Evolutionary conservation across 1,139 yeast species (phyloP).

Genomic region (Blastobotrys apis): DNA sequence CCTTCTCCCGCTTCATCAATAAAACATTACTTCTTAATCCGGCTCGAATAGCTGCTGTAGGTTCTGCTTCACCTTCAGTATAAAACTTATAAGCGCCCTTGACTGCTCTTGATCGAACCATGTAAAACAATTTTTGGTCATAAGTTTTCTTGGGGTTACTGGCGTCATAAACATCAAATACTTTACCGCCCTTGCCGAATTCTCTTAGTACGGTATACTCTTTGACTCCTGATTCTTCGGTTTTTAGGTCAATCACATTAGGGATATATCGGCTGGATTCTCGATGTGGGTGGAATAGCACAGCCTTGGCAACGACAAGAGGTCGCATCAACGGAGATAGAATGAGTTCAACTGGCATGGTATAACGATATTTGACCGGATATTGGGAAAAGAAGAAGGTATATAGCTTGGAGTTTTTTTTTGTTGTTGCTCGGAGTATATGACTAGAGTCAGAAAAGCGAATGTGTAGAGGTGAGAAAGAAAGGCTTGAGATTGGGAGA

Average conservation of each 20-base stretch:
- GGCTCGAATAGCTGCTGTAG: slow-evolving; percentile 56
- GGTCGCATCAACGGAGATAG: slow-evolving; percentile 60
- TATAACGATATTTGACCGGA: no score
- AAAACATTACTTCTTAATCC: slow-evolving; percentile 56
- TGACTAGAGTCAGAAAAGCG: no score
- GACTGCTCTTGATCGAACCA: slow-evolving; percentile 56
- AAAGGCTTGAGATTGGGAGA: no score
- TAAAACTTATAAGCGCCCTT: slow-evolving; percentile 61
- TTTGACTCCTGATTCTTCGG: slow-evolving; percentile 33
- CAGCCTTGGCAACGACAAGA: slow-evolving; percentile 50
- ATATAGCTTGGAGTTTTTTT: no score
- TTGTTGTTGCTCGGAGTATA: no score
- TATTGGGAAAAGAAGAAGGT: no score
- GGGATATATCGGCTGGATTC: slow-evolving; percentile 55
- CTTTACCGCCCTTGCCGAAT: slow-evolving; percentile 56
- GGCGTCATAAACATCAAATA: slow-evolving; percentile 51
- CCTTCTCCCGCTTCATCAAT: slow-evolving; percentile 45
- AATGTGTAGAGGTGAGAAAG: no score
- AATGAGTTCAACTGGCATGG: slow-evolving; percentile 56
- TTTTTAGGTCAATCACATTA: slow-evolving; percentile 44
- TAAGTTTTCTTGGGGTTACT: slow-evolving; percentile 31
- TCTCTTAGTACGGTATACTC: slow-evolving; percentile 49
- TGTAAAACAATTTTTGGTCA: slow-evolving; percentile 45
- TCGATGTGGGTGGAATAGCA: slow-evolving; percentile 55
- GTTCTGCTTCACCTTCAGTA: slow-evolving; percentile 49